phyloP scores from a whole-genome alignment of 306 rosid species.

The Cucurbita pepo region DNA sequence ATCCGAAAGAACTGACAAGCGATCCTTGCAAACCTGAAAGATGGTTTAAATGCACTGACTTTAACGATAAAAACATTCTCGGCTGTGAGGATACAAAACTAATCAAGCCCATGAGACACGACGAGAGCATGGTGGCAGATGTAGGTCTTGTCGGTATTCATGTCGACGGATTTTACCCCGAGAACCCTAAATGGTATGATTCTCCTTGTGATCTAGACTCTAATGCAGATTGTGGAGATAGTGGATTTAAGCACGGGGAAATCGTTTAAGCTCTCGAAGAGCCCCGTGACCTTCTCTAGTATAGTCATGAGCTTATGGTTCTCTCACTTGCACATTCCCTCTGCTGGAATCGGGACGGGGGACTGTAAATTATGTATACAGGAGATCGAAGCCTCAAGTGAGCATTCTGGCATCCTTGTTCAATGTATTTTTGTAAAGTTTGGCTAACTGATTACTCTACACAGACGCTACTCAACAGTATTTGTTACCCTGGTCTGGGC shows the following conservation, averaged over 20 bases:
- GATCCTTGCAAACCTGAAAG: slow-evolving; percentile 83
- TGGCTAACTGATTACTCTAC: slow-evolving; percentile 29
- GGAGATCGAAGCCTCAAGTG: slow-evolving; percentile 54
- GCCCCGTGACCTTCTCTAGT: slow-evolving; percentile 33
- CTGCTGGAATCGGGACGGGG: slow-evolving; percentile 28
- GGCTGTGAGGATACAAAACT: slow-evolving; percentile 86
- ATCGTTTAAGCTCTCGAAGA: slow-evolving; percentile 53
- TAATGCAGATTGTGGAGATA: slow-evolving; percentile 74
- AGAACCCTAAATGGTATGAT: slow-evolving; percentile 89
- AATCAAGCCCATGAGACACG: slow-evolving; percentile 73
- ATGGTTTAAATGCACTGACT: slow-evolving; percentile 88
- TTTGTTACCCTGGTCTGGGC: slow-evolving; percentile 25
- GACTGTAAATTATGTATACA: slow-evolving; percentile 87
- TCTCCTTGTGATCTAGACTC: slow-evolving; percentile 95
- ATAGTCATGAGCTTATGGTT: slow-evolving; percentile 23
- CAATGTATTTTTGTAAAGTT: slow-evolving; percentile 49
- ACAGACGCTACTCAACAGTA: slow-evolving; percentile 30
- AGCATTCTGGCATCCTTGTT: slow-evolving; percentile 41
- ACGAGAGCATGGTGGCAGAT: slow-evolving; percentile 65
- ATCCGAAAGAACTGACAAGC: slow-evolving; percentile 51
- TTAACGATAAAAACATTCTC: slow-evolving; percentile 82
- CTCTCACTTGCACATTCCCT: slow-evolving; percentile 36
- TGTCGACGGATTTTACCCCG: slow-evolving; percentile 91
- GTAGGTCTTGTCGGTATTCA: slow-evolving; percentile 91
- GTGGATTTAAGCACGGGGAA: slow-evolving; percentile 74